Conservation (phyloP, 1,284 basidiomycete genomes). For the Anthracocystis setariae region DNA sequence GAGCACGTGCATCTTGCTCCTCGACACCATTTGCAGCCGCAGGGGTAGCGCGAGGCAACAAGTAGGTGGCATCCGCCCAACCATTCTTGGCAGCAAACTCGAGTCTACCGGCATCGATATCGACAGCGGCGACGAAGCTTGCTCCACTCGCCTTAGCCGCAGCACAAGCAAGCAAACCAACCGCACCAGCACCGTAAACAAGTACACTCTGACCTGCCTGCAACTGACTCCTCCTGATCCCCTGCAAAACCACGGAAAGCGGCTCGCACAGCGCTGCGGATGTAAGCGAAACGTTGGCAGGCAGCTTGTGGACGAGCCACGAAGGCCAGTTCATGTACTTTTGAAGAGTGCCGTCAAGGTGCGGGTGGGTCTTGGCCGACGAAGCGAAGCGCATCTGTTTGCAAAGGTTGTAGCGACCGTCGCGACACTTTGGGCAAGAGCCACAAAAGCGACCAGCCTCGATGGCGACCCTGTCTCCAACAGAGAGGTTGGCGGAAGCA, state of each 20-base stretch:
- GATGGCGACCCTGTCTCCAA: slow-evolving; percentile 90
- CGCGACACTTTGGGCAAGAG: slow-evolving; percentile 70
- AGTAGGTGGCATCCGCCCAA: slow-evolving; percentile 80
- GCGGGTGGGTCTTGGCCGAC: slow-evolving; percentile 89
- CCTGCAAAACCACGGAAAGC: slow-evolving; percentile 87
- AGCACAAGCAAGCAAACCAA: slow-evolving; percentile 83
- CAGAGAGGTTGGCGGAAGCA: slow-evolving; percentile 70
- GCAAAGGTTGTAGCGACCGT: slow-evolving; percentile 94
- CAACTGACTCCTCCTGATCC: slow-evolving; percentile 77
- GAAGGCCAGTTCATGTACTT: slow-evolving; percentile 87
- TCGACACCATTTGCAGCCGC: slow-evolving; percentile 66
- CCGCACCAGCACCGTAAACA: slow-evolving; percentile 89
- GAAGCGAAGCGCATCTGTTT: slow-evolving; percentile 83
- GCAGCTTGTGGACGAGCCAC: slow-evolving; percentile 83
- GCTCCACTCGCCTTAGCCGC: slow-evolving; percentile 62
- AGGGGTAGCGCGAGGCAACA: slow-evolving; percentile 75
- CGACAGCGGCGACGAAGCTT: slow-evolving; percentile 51
- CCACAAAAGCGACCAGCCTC: slow-evolving; percentile 91
- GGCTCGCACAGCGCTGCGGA: slow-evolving; percentile 89
- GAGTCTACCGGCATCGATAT: slow-evolving; percentile 49
- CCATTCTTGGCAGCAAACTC: slow-evolving; percentile 65
- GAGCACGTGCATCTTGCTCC: slow-evolving; percentile 71
- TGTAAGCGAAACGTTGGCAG: slow-evolving; percentile 79
- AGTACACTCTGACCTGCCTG: slow-evolving; percentile 77
- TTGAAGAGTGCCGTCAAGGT: slow-evolving; percentile 90